Base-by-base conservation (phyloP, 2,329 filamentous ascomycete genomes). In the Fusarium sp. region DNA sequence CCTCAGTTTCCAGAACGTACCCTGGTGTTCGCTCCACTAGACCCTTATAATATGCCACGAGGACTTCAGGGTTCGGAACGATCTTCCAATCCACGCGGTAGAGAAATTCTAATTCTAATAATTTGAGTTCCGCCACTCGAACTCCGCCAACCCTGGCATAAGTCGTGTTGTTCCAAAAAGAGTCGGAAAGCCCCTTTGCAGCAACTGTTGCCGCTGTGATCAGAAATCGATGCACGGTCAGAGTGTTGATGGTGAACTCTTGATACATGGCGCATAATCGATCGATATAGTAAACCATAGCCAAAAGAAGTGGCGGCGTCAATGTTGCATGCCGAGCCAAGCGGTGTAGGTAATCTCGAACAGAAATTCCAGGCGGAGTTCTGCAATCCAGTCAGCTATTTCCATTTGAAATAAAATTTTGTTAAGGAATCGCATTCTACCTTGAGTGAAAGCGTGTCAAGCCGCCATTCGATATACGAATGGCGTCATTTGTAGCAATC, bases 281-380 rank as follows among this genome's bases (percentile, higher is more conserved):
- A 78, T 99, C 95, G 71, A 99, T 98, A 73, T 98, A 99, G 74
- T 96, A 99, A 54, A 99, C 95, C 92, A 99, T 98, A 69, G 93
- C 95, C 32, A 99, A 86, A n/a, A 99, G 83, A 46, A 99, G 90
- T 1, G 95, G 94, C 11, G 95, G 93, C 7, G 92, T 93, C 4
- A 99, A 83, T 0, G 94, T 97, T 25, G 95, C 95, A 75, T 99
- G 95, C 57, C 93, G 92, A 24, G 96, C 95, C 55, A 99, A 83
- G 63, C 95, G 89, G 71, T 95, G 91, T 32, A 99, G 85, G 74
- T 99, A 99, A 75, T 99, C 95, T 61, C 90, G 84, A 29, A 99
- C 94, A 25, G 93, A 97, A 58, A 99, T 99, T 48, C 91, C 93
- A 7, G 95, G 95, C 2, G 95, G 78, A 4, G 85, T 87, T 64